A percentile compares a stretch with the other conserved stretches of the same genome.
Evolutionary conservation across 2,329 filamentous ascomycete genomes (phyloP).

Genomic region (Exophiala dermatitidis): DNA sequence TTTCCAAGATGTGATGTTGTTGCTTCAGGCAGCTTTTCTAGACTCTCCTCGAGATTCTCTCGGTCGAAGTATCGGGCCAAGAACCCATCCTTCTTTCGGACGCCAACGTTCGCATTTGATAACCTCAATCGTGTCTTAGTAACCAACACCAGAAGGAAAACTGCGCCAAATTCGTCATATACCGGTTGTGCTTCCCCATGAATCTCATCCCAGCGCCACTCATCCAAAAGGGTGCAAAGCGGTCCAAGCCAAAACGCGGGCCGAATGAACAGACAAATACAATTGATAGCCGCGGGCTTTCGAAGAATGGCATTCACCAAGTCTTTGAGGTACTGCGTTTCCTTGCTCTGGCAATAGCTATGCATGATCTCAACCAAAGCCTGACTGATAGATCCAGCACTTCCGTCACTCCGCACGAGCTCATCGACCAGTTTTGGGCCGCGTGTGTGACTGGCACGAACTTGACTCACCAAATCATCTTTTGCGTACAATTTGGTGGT

Average conservation of each 20-base stretch:
- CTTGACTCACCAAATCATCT: constrained; percentile 70
- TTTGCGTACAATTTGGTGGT: constrained; percentile 63
- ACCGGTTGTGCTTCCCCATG: constrained; percentile 58
- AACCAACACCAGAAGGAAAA: constrained; percentile 52
- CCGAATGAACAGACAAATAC: constrained; percentile 54
- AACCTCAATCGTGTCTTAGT: constrained; percentile 54
- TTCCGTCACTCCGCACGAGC: constrained; percentile 83
- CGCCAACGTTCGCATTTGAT: constrained; percentile 46
- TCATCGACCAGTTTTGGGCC: constrained; percentile 71
- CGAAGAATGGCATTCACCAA: constrained; percentile 53
- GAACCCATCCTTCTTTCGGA: constrained; percentile 47
- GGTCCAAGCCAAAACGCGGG: constrained; percentile 51
- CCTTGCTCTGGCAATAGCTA: constrained; percentile 52
- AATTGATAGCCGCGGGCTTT: constrained; percentile 50
- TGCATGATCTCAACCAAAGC: constrained; percentile 62
- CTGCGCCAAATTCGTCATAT: constrained; percentile 59
- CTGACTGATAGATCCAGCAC: constrained; percentile 75
- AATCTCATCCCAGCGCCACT: constrained; percentile 60
- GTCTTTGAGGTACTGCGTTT: constrained; percentile 56
- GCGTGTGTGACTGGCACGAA: constrained; percentile 62
- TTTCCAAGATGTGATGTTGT: constrained; percentile 51
- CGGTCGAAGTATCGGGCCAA: constrained; percentile 48
- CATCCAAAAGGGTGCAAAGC: constrained; percentile 51
- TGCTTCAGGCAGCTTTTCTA: constrained; percentile 48
- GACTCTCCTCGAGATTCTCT: constrained; percentile 41